Evolutionary conservation across 352 stramenopile species (phyloP).

Genomic region (Phytopythium cucurbitacearum): DNA sequence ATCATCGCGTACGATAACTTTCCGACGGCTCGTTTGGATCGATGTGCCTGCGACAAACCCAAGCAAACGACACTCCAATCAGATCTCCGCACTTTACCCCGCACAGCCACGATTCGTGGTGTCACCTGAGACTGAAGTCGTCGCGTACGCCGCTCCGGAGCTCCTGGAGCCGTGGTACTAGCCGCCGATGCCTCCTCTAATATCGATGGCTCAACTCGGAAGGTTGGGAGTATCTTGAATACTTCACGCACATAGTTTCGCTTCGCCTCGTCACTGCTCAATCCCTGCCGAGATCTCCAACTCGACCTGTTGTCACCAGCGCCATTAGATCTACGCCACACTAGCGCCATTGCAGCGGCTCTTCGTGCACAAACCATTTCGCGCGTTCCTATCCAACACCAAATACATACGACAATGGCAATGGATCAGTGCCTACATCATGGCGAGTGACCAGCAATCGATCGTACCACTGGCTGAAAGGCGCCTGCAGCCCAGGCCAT

Average conservation of each 20-base stretch:
- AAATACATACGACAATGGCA: background rate
- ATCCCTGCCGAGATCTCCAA: constrained; percentile 37
- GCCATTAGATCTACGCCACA: background rate
- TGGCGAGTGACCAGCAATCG: background rate
- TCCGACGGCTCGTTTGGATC: background rate
- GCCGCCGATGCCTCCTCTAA: too few relatives aligned
- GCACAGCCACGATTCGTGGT: background rate
- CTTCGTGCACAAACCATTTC: constrained; percentile 40
- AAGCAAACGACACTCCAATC: background rate
- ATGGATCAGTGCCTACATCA: background rate
- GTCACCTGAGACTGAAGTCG: background rate
- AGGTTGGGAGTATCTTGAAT: constrained; percentile 38
- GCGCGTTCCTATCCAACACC: constrained; percentile 29
- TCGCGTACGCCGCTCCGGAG: background rate
- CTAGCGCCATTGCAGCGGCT: background rate
- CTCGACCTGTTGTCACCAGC: constrained; percentile 32
- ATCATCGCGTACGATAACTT: constrained; percentile 9
- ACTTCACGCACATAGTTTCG: constrained; percentile 51
- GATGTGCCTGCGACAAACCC: background rate
- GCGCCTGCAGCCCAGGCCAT: constrained; percentile 13
- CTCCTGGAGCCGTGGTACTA: background rate
- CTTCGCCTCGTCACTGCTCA: constrained; percentile 30
- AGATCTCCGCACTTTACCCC: background rate
- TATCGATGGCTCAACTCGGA: constrained; percentile 17
- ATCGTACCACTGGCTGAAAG: constrained; percentile 48